Percentiles rank a stretch among this genome's conserved stretches.
Evolutionary conservation across 331 rosid species (phyloP).

Genomic region (Rosa hybrid): DNA sequence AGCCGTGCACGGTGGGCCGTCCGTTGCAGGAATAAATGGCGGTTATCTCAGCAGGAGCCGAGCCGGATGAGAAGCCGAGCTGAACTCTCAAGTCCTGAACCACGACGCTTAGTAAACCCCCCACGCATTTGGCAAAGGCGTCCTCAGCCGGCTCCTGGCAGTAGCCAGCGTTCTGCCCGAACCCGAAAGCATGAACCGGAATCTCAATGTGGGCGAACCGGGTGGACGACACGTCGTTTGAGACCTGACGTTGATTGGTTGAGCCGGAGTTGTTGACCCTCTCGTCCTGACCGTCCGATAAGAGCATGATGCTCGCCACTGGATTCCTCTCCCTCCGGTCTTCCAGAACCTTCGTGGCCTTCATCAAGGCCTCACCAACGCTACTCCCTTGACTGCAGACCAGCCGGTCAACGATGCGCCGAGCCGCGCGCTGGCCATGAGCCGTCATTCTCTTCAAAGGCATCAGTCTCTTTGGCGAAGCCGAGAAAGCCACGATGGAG

Average conservation of each 20-base stretch:
- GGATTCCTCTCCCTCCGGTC: constrained; percentile 87
- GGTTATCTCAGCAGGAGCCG: constrained; percentile 51
- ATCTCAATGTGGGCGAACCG: constrained; percentile 89
- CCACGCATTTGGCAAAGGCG: constrained; percentile 77
- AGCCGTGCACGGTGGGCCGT: constrained; percentile 57
- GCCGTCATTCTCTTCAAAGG: constrained; percentile 73
- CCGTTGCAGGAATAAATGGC: constrained; percentile 72
- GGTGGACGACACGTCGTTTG: constrained; percentile 54
- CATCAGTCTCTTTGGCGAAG: constrained; percentile 55
- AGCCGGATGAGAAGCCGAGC: constrained; percentile 52
- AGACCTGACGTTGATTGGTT: constrained; percentile 35
- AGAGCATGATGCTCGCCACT: constrained; percentile 67
- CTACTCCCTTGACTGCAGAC: constrained; percentile 55
- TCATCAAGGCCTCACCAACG: constrained; percentile 66
- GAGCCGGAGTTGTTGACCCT: constrained; percentile 17
- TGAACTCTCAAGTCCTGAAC: constrained; percentile 80
- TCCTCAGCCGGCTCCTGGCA: constrained; percentile 71
- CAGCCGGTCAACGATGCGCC: constrained; percentile 65
- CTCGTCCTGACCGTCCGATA: constrained; percentile 84
- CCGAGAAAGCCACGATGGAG: constrained; percentile 80
- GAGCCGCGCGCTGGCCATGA: constrained; percentile 70
- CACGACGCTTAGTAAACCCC: constrained; percentile 77
- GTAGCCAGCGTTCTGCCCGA: constrained; percentile 54
- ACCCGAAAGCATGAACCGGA: constrained; percentile 82
- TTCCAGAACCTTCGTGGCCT: constrained; percentile 75